Evolutionary conservation across 805 yeast genomes (phyloP), one percentile per base, ranked within the genome.

Genomic region (Candida pseudoglaebosa): DNA sequence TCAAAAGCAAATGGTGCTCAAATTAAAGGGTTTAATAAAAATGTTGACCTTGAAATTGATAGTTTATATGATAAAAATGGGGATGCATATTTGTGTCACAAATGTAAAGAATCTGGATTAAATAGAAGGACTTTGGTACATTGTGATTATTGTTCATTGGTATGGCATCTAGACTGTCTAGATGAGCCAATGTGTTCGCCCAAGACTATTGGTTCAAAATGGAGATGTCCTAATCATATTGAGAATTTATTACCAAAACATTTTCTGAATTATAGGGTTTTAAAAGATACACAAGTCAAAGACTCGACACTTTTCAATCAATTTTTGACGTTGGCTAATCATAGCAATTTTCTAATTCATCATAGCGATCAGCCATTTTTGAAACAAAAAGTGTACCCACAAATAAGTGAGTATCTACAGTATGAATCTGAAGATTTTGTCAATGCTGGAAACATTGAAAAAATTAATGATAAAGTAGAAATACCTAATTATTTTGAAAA

Each of bases 181-280:
- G 70, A 74, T 37, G 84, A 86, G 1, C 95, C 96, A 1, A 63
- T 87, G 48, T 71, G 86, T 12, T 69, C 82, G 4, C 77, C 82
- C 14, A 86, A 87, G 50, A 79, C 82, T 29, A 56, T 85, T 32
- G 95, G 93, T 2, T 70, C 71, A 32, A 85, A 82, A 57, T 91
- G 96, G 98, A 80, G 77, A 63, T 93, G 96, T 59, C 98, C 96
- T 2, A 82, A 84, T 48, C 97, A 88, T 62, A 77, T 78, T 15
- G 84, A 75, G 34, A 67, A 61, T 30, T 57, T 76, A 16, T 45
- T 71, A n/a, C 70, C 70, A 21, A 48, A 67, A 10, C 62, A 70
- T 40, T 45, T 63, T 40, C 49, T 47, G 36, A 54, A 54, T 21
- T 49, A 59, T 37, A 62, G 88, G 37, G 67, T 72, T 52, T 68